These are phyloP conservation scores for Collybiopsis confluens DNA, from an alignment of 768 basidiomycete species.

Conservation along the genomic window DNA sequence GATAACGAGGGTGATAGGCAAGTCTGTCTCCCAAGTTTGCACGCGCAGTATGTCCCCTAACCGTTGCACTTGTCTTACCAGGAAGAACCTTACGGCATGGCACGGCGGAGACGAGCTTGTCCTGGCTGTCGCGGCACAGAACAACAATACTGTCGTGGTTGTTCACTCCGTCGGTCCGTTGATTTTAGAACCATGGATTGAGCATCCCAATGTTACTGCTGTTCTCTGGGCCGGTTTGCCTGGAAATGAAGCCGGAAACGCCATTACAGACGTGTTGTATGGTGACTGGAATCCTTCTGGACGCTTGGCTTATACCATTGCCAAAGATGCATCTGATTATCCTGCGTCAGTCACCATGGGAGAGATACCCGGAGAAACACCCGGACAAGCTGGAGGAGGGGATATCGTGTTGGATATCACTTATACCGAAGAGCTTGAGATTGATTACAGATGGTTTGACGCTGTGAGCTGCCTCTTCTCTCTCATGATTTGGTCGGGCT, in stretches of 20 bases:
- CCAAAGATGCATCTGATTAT: slow-evolving; percentile 56
- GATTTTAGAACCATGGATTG: slow-evolving; percentile 63
- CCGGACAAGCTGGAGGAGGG: slow-evolving; percentile 1
- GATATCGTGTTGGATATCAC: slow-evolving; percentile 44
- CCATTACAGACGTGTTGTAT: slow-evolving; percentile 68
- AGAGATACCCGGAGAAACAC: slow-evolving; percentile 18
- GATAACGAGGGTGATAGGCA: slow-evolving; percentile 74
- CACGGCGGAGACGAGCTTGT: slow-evolving; percentile 69
- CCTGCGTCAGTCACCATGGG: slow-evolving; percentile 42
- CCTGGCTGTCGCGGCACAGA: slow-evolving; percentile 57
- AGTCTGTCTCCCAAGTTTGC: slow-evolving; percentile 15
- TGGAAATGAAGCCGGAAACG: slow-evolving; percentile 69
- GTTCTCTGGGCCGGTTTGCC: slow-evolving; percentile 66
- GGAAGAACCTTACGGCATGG: slow-evolving; percentile 73
- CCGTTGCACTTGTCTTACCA: too few species aligned
- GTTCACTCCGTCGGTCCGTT: slow-evolving; percentile 61
- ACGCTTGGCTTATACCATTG: slow-evolving; percentile 72
- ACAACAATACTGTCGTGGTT: slow-evolving; percentile 71
- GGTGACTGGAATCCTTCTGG: slow-evolving; percentile 68
- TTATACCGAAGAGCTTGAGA: slow-evolving; percentile 58
- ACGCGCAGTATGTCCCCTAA: too few species aligned
- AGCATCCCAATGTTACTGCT: slow-evolving; percentile 68
- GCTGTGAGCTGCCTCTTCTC: slow-evolving; percentile 38
- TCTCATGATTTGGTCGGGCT: not conserved
- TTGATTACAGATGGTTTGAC: slow-evolving; percentile 75